Evolutionary conservation across 2,329 filamentous ascomycete species (phyloP).

Genomic region (Arthroderma sp.): DNA sequence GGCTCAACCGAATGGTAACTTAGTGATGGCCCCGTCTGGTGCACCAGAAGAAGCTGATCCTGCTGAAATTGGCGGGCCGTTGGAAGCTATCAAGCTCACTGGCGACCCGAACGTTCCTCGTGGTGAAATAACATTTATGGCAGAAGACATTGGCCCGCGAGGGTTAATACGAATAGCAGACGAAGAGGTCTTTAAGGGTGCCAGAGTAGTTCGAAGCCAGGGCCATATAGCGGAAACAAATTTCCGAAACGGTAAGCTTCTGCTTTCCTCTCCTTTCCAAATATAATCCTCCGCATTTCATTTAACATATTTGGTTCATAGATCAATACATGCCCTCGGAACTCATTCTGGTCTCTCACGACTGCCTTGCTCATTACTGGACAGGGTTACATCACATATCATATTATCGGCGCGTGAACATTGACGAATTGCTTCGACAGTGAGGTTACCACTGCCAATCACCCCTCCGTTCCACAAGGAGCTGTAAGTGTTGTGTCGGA

Average conservation of each 20-base stretch:
- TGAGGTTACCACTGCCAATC: background rate
- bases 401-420: conserved; percentile 31
- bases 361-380: conserved; percentile 75
- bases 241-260: conserved; percentile 54
- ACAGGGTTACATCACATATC: conserved; percentile 37
- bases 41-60: conserved; percentile 22
- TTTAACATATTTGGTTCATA: conserved; percentile 22
- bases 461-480: too few species aligned
- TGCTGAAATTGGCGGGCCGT: conserved; percentile 37
- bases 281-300: background rate
- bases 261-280: background rate
- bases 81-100: conserved; percentile 82
- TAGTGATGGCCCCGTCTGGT: background rate
- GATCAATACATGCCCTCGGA: conserved; percentile 63
- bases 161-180: conserved; percentile 53
- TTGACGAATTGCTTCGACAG: conserved; percentile 24
- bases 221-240: conserved; percentile 67
- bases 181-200: conserved; percentile 58
- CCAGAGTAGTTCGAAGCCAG: conserved; percentile 56
- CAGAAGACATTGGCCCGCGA: conserved; percentile 56
- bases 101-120: conserved; percentile 83
- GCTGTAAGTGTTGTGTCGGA: background rate
- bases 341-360: conserved; percentile 63
- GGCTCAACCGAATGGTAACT: background rate
- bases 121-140: conserved; percentile 70